A percentile compares a stretch with the other conserved stretches of the same genome.
These are phyloP conservation scores for Termitomyces sp. DNA, from an alignment of 768 basidiomycete genomes.

Conservation along the genomic window DNA sequence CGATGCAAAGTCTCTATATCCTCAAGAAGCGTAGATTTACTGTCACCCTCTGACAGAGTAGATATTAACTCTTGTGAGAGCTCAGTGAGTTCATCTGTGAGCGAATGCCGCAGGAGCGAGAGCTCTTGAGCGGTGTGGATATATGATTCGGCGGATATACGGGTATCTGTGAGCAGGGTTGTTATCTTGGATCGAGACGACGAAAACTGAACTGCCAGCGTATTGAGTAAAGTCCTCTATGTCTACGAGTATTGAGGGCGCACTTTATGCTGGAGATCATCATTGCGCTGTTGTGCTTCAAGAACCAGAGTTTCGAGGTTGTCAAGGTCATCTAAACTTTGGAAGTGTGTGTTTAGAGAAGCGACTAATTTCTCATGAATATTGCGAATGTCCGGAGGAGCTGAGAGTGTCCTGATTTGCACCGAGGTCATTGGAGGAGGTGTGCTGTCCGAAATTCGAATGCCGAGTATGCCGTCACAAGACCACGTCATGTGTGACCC, in stretches of 20 bases:
- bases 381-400: conserved; percentile 39
- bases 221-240: conserved; percentile 26
- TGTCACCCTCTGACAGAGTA: conserved; percentile 42
- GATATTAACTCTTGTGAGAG: conserved; percentile 66
- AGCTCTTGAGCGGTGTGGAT: conserved; percentile 68
- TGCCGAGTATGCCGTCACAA: too few relatives aligned
- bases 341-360: conserved; percentile 44
- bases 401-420: conserved; percentile 45
- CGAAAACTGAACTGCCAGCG: conserved; percentile 53
- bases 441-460: too few relatives aligned
- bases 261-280: conserved; percentile 43
- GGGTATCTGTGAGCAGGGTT: conserved; percentile 44
- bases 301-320: conserved; percentile 41
- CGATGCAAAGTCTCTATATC: conserved; percentile 79
- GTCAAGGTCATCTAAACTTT: conserved; percentile 48
- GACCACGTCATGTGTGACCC: too few relatives aligned
- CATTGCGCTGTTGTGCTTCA: conserved; percentile 35
- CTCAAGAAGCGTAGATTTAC: conserved; percentile 68
- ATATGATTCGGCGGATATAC: conserved; percentile 41
- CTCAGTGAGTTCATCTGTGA: conserved; percentile 74
- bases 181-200: conserved; percentile 49
- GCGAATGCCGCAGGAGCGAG: conserved; percentile 69
- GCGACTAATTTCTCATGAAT: conserved; percentile 31
- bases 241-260: conserved; percentile 23
- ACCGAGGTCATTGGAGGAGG: conserved; percentile 13